Evolutionary conservation across 2,329 filamentous ascomycete genomes (phyloP), one percentile per base, ranked within the genome.

Genomic region (Pestalotiopsis sp.): DNA sequence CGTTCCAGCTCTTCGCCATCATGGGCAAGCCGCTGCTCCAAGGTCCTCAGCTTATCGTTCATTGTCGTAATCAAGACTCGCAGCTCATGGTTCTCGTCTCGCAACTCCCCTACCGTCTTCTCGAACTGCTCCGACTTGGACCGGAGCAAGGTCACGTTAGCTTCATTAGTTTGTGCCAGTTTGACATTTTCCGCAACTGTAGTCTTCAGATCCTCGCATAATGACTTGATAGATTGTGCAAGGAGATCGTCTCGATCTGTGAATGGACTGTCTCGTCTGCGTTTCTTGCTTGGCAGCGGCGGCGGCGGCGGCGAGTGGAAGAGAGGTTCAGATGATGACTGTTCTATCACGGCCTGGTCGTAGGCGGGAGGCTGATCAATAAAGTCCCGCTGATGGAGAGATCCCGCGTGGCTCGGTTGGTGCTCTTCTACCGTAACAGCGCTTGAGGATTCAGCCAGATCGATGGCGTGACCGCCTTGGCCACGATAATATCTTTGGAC

Each of bases 111-210:
- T 27, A 66, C 17, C 1, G 64, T n/a, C 27, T 66, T 66, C 27
- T 66, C 64, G 11, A 66, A 66, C 3, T 66, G 64, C n/a, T 66
- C 64, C 56, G 57, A 66, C 27, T 57, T 58, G 49, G 49, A 66
- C 17, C 64, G 64, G 11, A 66, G 58, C 1, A 66, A n/a, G 5
- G 45, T 3, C 12, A 58, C 9, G 3, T 58, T 36, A 3, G 64
- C 38, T 58, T 66, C 64, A 4, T 36, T 23, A 17, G 12, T 25
- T 17, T 38, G 58, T 60, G 31, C 31, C 11, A 60, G 17, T 60
- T 23, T n/a, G 20, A 52, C 20, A 9, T 52, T 52, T 23, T 52
- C 45, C 17, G 4, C 45, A 9, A 52, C 45, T n/a, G 20, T 52
- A n/a, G 17, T 6, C n/a, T 52, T 52, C 45, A 52, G 17, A 20